Evolutionary conservation across 1,139 yeast species (phyloP), one percentile per base, ranked within the genome.

Genomic region (Saccharomyces hybrid): DNA sequence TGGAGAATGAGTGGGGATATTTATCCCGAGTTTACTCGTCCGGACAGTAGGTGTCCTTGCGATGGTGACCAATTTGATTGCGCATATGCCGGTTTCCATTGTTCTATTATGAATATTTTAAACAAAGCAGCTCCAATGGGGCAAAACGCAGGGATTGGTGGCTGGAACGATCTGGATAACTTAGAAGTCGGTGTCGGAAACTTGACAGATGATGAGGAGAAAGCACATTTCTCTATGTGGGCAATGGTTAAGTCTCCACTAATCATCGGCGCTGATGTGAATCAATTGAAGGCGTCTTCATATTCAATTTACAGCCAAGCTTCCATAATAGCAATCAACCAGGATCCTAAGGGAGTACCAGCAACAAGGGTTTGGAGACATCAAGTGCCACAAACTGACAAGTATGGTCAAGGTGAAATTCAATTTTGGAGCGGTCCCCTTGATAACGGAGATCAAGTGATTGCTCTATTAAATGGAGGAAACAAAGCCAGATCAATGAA

Each of bases 141-240:
- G 9, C 63, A 63, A 56, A 63, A 64, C 38, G 69, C 63, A 6
- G 57, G 61, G 1, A 59, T 64, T 0, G 63, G 67, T 9, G 69
- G 65, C 2, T 68, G 71, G 71, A 64, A 64, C 52, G 72, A 68
- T 56, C 53, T 68, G 50, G 72, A 68, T 51, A 63, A 62, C 55
- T 58, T 68, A 31, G 71, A 68, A 54, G 70, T 68, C 28, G 72
- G 71, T n/a, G 63, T 64, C 54, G 71, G 71, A 8, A 67, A 66
- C 11, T 60, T 62, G 61, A 56, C 65, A 16, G 62, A 60, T 28
- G 67, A 63, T 9, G 71, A 67, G 52, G 65, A 66, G 50, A 57
- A 51, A 49, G 57, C 70, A 12, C 70, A 67, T 51, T 67, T 67
- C 52, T 63, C 70, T 12, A 57, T 68, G 58, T 68, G 72, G 72